These are phyloP conservation scores for Hyaloscypha finlandica DNA, from an alignment of 495 filamentous ascomycete species.

Conservation along the genomic window DNA sequence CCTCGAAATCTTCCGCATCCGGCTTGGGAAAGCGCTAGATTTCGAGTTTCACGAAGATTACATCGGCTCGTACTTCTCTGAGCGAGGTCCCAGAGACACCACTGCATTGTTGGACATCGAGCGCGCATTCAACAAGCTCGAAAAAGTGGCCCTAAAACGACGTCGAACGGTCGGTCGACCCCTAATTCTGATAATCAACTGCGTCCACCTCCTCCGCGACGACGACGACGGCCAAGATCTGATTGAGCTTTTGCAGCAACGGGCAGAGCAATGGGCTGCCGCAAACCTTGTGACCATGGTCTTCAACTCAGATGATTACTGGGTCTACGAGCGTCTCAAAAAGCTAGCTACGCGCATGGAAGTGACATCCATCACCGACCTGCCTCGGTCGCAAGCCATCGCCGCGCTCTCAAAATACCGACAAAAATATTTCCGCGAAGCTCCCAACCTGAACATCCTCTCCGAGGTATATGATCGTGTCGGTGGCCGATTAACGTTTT, in stretches of 20 bases:
- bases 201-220: slow-evolving; percentile 84
- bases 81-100: slow-evolving; percentile 88
- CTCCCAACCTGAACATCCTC: slow-evolving; percentile 52
- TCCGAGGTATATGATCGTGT: slow-evolving; percentile 80
- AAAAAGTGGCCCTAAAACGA: slow-evolving; percentile 83
- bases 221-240: slow-evolving; percentile 89
- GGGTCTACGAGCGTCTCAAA: slow-evolving; percentile 94
- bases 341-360: slow-evolving; percentile 90
- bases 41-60: slow-evolving; percentile 92
- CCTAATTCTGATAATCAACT: slow-evolving; percentile 86
- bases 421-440: slow-evolving; percentile 65
- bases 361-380: slow-evolving; percentile 76
- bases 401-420: slow-evolving; percentile 75
- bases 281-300: slow-evolving; percentile 85
- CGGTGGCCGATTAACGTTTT: slow-evolving; percentile 82
- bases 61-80: slow-evolving; percentile 92
- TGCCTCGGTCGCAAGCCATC: slow-evolving; percentile 76
- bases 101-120: slow-evolving; percentile 93
- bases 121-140: slow-evolving; percentile 93
- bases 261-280: slow-evolving; percentile 94
- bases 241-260: slow-evolving; percentile 91
- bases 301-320: slow-evolving; percentile 94
- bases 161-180: slow-evolving; percentile 63
- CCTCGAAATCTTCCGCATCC: slow-evolving; percentile 89
- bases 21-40: slow-evolving; percentile 89